These are phyloP conservation scores for Rhododendron ovatum DNA, from an alignment of 148 eudicot genomes.

Conservation along the genomic window DNA sequence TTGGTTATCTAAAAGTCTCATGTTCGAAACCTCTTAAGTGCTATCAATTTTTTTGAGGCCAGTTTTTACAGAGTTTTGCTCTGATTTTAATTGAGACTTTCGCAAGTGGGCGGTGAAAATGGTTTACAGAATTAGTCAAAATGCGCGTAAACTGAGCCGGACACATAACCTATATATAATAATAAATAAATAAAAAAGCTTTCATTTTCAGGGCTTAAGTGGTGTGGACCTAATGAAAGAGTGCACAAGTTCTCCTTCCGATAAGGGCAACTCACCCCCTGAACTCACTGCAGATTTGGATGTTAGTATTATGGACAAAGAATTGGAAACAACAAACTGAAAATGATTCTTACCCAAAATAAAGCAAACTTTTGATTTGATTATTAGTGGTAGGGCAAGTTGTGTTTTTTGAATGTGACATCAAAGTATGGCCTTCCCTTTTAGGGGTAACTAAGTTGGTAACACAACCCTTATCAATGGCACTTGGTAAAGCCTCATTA, in stretches of 20 bases:
- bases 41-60: too few relatives aligned
- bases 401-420: not conserved
- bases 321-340: not conserved
- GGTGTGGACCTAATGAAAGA: not conserved
- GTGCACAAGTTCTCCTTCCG: not conserved
- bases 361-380: not conserved
- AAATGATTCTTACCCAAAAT: not conserved
- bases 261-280: not conserved
- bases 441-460: not conserved
- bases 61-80: too few relatives aligned
- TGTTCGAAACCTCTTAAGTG: not conserved
- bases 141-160: not conserved
- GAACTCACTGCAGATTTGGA: not conserved
- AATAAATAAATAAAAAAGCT: not conserved
- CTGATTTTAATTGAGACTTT: too few relatives aligned
- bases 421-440: not conserved
- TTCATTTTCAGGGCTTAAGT: not conserved
- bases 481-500: not conserved
- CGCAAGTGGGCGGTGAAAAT: not conserved
- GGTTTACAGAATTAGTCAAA: not conserved
- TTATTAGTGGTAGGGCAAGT: not conserved
- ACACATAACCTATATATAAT: too few relatives aligned
- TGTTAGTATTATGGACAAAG: not conserved
- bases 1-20: not conserved
- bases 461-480: not conserved